Base-by-base conservation (phyloP, 75 land plant genomes). In the Picea glauca region DNA sequence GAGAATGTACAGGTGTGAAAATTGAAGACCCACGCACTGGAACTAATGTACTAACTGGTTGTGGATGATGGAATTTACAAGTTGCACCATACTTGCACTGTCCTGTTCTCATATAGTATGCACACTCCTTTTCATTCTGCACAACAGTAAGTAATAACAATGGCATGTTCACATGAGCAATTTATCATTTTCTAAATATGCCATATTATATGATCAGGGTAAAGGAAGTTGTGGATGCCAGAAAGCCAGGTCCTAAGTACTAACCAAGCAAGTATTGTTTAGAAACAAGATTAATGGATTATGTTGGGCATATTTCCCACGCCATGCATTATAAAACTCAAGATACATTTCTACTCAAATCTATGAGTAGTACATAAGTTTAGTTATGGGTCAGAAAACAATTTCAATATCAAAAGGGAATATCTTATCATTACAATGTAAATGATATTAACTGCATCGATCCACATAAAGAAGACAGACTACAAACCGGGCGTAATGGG, bases 61-160 rank as follows among this genome's bases (percentile, higher is more conserved):
- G 87, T 74, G 96, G 96, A 83, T 94, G 96, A 78, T 94, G 89
- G 75, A 88, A 93, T 85, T 94, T 94, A 87, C 96, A 94, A 35
- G 93, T 88, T 63, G 76, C 81, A 43, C 96, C 96, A 87, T 84
- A 94, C 43, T 92, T 94, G 80, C 96, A 92, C 58, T 87, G 84
- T 81, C 94, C 94, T 18, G 92, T 94, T 79, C 92, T 88, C 76
- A 94, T 65, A 84, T 92, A 94, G 72, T 90, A 94, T 72, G 91
- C 85, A 86, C 96, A 93, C 70, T 91, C 93, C 61, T 66, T 79
- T 74, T 93, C 96, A 60, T 84, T 83, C 96, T 93, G 56, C 11
- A 50, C 12, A 11, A 40, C 50, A 70, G 54, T 11, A 70, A 3
- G 43, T 43, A 26, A 66, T 35, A 66, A 17, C 70, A 66, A 66